Evolutionary conservation across 495 filamentous ascomycete genomes (phyloP).

Genomic region (Penicillium turbatum): DNA sequence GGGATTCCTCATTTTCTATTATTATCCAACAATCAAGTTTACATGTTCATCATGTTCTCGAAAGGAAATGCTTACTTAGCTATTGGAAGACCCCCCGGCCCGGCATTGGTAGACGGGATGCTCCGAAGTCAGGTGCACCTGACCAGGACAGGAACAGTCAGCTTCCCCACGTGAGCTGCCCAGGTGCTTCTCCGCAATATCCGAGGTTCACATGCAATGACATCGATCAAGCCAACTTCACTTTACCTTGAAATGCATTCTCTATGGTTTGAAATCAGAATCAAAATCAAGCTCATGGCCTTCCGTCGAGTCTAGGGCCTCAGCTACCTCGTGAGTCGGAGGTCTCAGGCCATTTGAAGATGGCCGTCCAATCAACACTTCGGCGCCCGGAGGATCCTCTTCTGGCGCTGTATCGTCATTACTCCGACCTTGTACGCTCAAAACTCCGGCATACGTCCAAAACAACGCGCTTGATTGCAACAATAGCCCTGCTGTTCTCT

Average conservation of each 20-base stretch:
- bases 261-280: not conserved
- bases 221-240: slow-evolving; percentile 19
- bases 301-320: slow-evolving; percentile 8
- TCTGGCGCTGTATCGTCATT: slow-evolving; percentile 62
- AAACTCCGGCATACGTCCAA: slow-evolving; percentile 59
- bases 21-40: not conserved
- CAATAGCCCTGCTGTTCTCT: slow-evolving; percentile 65
- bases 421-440: slow-evolving; percentile 56
- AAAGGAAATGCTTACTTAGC: not conserved
- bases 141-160: slow-evolving; percentile 1
- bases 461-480: slow-evolving; percentile 66
- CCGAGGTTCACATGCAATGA: slow-evolving; percentile 37
- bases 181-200: slow-evolving; percentile 19
- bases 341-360: slow-evolving; percentile 31
- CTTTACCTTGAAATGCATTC: slow-evolving; percentile 2
- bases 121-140: too few species aligned
- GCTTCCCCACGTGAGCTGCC: slow-evolving; percentile 28
- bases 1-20: not conserved
- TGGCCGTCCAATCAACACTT: slow-evolving; percentile 87
- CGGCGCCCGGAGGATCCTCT: slow-evolving; percentile 66
- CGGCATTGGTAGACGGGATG: too few species aligned
- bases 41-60: too few species aligned
- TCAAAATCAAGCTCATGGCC: slow-evolving; percentile 13
- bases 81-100: too few species aligned
- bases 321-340: slow-evolving; percentile 10